Conservation (phyloP, 148 eudicot genomes). For the Rhododendron simsii region DNA sequence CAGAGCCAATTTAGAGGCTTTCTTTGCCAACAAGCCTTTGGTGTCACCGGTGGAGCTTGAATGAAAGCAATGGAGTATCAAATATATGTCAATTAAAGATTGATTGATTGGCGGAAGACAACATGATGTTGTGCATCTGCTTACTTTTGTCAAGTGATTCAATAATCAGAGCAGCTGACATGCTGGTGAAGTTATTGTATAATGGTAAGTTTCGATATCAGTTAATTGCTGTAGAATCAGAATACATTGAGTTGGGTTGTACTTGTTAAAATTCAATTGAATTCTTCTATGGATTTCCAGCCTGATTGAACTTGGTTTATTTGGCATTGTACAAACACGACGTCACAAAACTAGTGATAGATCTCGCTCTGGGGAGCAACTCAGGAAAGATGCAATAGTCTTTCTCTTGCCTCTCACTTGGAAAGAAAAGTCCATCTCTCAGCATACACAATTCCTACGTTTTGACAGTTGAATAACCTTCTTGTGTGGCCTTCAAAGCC, state of each 20-base stretch:
- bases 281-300: not conserved
- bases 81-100: not conserved
- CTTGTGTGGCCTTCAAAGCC: not conserved
- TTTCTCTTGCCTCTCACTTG: too few species aligned
- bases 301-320: not conserved
- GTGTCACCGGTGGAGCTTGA: conserved; percentile 15
- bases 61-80: conserved; percentile 1
- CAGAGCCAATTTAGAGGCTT: conserved; percentile 53
- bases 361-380: not conserved
- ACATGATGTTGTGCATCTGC: too few species aligned
- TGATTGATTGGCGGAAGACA: not conserved
- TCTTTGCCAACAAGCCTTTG: conserved; percentile 67
- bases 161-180: too few species aligned
- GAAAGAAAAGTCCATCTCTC: too few species aligned
- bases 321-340: not conserved
- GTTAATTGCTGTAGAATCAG: not conserved
- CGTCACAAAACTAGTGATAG: not conserved
- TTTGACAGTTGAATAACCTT: not conserved
- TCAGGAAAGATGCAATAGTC: not conserved
- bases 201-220: not conserved
- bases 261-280: not conserved
- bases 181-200: not conserved
- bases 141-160: too few species aligned
- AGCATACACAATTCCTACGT: not conserved
- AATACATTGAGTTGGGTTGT: not conserved